Evolutionary conservation across 805 yeast species (phyloP).

Genomic region (Yarrowia osloensis): DNA sequence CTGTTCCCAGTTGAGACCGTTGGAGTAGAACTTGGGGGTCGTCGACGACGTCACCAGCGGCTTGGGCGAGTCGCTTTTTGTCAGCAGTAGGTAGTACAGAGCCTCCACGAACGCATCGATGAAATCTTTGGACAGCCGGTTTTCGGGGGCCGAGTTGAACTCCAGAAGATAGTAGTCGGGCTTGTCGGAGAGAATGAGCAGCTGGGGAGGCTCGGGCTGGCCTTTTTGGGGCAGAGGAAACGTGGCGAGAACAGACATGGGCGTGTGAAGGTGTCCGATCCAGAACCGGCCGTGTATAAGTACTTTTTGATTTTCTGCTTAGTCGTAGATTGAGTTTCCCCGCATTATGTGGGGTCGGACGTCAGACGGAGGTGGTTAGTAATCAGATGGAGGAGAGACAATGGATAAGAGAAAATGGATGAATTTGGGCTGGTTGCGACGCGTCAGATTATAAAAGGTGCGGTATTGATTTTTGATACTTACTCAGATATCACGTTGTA

Average conservation of each 20-base stretch:
- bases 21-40: conserved; percentile 44
- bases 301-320: background rate
- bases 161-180: conserved; percentile 41
- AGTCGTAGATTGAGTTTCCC: background rate
- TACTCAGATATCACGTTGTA: too few relatives aligned
- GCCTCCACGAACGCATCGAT: conserved; percentile 43
- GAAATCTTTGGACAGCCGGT: conserved; percentile 42
- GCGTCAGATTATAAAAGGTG: too few relatives aligned
- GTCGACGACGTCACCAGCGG: conserved; percentile 44
- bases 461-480: too few relatives aligned
- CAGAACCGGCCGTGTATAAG: background rate
- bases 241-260: background rate
- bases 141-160: conserved; percentile 43
- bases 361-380: background rate
- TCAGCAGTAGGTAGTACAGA: conserved; percentile 37
- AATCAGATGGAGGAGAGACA: too few relatives aligned
- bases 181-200: conserved; percentile 15
- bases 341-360: background rate
- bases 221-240: conserved; percentile 20
- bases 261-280: background rate
- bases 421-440: too few relatives aligned
- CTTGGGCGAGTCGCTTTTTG: conserved; percentile 37
- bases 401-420: too few relatives aligned
- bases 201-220: background rate
- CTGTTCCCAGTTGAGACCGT: conserved; percentile 45